Base-by-base conservation (phyloP, 805 yeast species). In the Clavispora carvajalis region DNA sequence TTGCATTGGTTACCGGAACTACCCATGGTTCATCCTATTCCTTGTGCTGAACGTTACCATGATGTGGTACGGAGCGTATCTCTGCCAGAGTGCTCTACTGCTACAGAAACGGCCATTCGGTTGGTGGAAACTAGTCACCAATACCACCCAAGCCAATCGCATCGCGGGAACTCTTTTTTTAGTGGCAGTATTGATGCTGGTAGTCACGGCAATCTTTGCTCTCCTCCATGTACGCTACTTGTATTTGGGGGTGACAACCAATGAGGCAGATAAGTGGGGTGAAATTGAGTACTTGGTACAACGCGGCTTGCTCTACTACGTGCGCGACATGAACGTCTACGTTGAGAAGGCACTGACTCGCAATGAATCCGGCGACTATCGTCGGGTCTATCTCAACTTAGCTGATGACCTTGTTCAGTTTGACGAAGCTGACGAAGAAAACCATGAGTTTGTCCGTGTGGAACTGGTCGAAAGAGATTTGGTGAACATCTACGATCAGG, bases 251-350 rank as follows among this genome's bases (percentile, higher is more conserved):
- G 80, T 80, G 57, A 84, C 93, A 10, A 82, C 90, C 4, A 83
- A 82, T 52, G 95, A 85, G 58, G 63, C 75, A 13, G 78, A 69
- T 37, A 85, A 85, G 54, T 85, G 95, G 95, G 74, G 65, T 15
- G 77, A 71, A 3, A 68, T 85, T 11, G 79, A 79, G 40, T 39
- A 49, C 28, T 44, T 51, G 45, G 48, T 51, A 6, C 18, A 34
- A 16, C 29, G 47, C 23, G 53, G 52, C 7, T 38, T 34, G 16
- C 51, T 51, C 21, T 47, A 29, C 34, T 33, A 37, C 22, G 47
- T 41, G 16, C 39, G 21, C 10, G 51, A 48, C 13, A 10, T 33
- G 23, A 47, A 34, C 7, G 21, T 36, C 1, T 49, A 55, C 36
- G 59, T 60, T 18, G 67, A 65, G 39, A 45, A 43, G 35, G 58